phyloP scores from a whole-genome alignment of 106 monocot species.

The Platanthera guangdongensis region DNA sequence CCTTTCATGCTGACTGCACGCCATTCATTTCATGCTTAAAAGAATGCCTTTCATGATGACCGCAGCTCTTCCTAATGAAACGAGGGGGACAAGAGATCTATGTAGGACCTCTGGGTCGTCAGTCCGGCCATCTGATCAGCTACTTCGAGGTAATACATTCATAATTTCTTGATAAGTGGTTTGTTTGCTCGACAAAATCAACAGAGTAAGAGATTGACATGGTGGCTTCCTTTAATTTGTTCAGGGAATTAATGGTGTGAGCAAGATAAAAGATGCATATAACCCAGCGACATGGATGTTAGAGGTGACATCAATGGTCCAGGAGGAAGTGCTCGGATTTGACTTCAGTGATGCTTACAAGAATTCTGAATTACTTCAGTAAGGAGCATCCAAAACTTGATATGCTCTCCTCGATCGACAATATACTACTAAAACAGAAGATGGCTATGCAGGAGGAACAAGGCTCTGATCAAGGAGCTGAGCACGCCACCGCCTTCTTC shows the following conservation, averaged over 20 bases:
- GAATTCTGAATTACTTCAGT: constrained; percentile 22
- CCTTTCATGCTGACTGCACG: neutral
- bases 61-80: constrained; percentile 29
- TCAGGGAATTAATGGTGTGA: constrained; percentile 21
- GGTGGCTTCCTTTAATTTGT: neutral
- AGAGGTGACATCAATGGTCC: constrained; percentile 16
- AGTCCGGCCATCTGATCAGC: constrained; percentile 27
- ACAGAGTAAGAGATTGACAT: neutral
- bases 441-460: constrained; percentile 18
- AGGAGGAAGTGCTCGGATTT: constrained; percentile 14
- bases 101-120: constrained; percentile 30
- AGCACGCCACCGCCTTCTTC: constrained; percentile 21
- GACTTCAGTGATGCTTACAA: constrained; percentile 18
- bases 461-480: constrained; percentile 19
- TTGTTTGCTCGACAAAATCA: neutral
- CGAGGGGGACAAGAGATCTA: constrained; percentile 43
- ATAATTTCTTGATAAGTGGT: neutral
- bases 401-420: neutral
- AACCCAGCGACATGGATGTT: constrained; percentile 37
- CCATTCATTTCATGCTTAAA: neutral
- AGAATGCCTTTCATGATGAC: neutral
- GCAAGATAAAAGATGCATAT: constrained; percentile 23
- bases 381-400: neutral
- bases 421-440: neutral
- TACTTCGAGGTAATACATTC: constrained; percentile 25